These are phyloP conservation scores for Rhinocladiella similis DNA, from an alignment of 2,329 filamentous ascomycete genomes.

Conservation along the genomic window DNA sequence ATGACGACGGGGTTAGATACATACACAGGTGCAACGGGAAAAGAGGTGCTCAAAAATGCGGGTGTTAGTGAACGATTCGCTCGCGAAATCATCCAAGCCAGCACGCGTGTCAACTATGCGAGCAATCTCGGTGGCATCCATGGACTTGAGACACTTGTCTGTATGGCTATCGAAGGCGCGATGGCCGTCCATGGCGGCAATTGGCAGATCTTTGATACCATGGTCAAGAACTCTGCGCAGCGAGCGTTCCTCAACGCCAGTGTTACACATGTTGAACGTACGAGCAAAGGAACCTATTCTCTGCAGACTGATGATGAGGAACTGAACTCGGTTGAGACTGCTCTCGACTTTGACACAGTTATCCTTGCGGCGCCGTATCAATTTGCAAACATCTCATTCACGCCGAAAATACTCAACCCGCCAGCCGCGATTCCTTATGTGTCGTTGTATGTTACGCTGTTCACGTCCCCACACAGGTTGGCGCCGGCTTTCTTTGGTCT, in stretches of 20 bases:
- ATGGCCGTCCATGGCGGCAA: conserved; percentile 81
- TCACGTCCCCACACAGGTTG: conserved; percentile 75
- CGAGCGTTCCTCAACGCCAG: conserved; percentile 65
- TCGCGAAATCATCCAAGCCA: conserved; percentile 82
- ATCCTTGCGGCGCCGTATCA: conserved; percentile 83
- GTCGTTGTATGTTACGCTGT: conserved; percentile 82
- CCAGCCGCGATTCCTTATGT: conserved; percentile 86
- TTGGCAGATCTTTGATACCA: conserved; percentile 88
- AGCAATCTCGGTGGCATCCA: conserved; percentile 86
- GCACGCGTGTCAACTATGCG: conserved; percentile 91
- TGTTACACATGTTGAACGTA: conserved; percentile 57
- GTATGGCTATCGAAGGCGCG: conserved; percentile 84
- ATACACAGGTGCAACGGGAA: conserved; percentile 69
- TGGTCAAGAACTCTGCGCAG: conserved; percentile 68
- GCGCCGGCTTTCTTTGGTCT: conserved; percentile 72
- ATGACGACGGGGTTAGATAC: conserved; percentile 66
- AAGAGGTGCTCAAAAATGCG: conserved; percentile 68
- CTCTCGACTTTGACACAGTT: conserved; percentile 67
- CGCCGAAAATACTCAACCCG: conserved; percentile 42
- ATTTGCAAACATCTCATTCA: conserved; percentile 66
- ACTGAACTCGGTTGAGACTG: conserved; percentile 18
- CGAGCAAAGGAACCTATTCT: conserved; percentile 40
- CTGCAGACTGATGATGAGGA: conserved; percentile 33
- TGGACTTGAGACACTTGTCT: conserved; percentile 86
- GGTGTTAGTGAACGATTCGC: conserved; percentile 68